Evolutionary conservation across 345 rosid species (phyloP).

Genomic region (Raphanus sativus): DNA sequence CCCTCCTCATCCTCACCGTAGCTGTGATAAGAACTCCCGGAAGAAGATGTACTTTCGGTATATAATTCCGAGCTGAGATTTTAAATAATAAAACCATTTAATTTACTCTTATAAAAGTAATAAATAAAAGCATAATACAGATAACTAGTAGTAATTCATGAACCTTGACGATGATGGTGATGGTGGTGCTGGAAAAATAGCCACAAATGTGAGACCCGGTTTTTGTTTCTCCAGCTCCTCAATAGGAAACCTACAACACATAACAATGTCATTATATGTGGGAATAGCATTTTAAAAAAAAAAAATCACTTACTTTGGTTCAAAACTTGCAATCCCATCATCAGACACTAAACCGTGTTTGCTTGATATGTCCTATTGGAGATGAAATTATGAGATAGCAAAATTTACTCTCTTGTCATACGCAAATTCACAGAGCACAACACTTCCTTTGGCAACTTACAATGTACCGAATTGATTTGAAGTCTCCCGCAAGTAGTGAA

Average conservation of each 20-base stretch:
- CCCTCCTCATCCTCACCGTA: slow-evolving; percentile 17
- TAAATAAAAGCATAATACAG: not conserved
- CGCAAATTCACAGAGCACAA: not conserved
- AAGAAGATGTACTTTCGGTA: slow-evolving; percentile 11
- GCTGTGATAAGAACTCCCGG: slow-evolving; percentile 9
- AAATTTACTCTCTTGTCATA: not conserved
- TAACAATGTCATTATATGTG: slow-evolving; percentile 1
- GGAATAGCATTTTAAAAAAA: not conserved
- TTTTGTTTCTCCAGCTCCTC: slow-evolving; percentile 66
- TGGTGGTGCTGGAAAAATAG: slow-evolving; percentile 49
- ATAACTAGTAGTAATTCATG: slow-evolving; percentile 2
- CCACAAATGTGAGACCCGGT: slow-evolving; percentile 62
- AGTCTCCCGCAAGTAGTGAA: slow-evolving; percentile 69
- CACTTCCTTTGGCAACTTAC: slow-evolving; percentile 47
- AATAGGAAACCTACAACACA: slow-evolving; percentile 58
- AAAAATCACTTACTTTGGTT: slow-evolving; percentile 48
- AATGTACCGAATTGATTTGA: slow-evolving; percentile 57
- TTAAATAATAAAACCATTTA: slow-evolving; percentile 3
- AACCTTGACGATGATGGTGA: slow-evolving; percentile 22
- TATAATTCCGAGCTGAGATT: slow-evolving; percentile 26
- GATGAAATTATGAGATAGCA: not conserved
- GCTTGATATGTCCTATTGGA: slow-evolving; percentile 66
- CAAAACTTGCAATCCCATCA: slow-evolving; percentile 57
- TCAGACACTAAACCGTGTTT: slow-evolving; percentile 71
- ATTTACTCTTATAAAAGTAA: not conserved